Conservation (phyloP, 257 asterid genomes). For the Solanum chiquidenum region DNA sequence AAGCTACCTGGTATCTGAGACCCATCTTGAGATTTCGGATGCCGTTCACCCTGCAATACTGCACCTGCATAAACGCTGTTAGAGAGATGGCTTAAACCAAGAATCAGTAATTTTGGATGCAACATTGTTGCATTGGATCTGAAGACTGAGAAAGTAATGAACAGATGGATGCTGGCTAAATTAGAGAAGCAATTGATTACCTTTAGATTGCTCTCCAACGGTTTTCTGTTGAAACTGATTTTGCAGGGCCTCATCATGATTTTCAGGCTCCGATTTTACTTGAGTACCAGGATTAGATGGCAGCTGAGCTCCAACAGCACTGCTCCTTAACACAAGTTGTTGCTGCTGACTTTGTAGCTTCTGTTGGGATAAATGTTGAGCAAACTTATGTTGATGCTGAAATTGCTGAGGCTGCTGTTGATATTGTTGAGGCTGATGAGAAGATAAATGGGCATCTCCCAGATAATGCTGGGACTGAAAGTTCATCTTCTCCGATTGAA, state of each 20-base stretch:
- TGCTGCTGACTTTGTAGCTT: constrained; percentile 50
- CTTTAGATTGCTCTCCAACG: constrained; percentile 41
- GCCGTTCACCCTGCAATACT: constrained; percentile 40
- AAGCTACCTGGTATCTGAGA: constrained; percentile 36
- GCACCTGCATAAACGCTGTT: constrained; percentile 40
- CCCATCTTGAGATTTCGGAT: constrained; percentile 51
- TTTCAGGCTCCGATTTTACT: constrained; percentile 41
- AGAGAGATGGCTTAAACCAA: constrained; percentile 40
- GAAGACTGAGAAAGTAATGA: constrained; percentile 43
- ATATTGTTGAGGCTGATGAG: constrained; percentile 50
- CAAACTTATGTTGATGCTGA: constrained; percentile 38
- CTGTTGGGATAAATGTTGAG: constrained; percentile 49
- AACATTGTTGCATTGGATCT: constrained; percentile 47
- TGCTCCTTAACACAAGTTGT: constrained; percentile 46
- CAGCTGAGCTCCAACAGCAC: constrained; percentile 37
- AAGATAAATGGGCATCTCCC: constrained; percentile 38
- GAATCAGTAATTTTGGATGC: constrained; percentile 40
- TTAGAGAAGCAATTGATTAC: constrained; percentile 39
- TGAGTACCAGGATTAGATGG: constrained; percentile 41
- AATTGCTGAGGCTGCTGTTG: constrained; percentile 57
- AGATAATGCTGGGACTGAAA: constrained; percentile 41
- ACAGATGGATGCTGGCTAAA: constrained; percentile 29
- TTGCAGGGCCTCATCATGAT: constrained; percentile 36
- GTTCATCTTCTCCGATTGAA: constrained; percentile 41
- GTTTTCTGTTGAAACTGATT: constrained; percentile 45